Evolutionary conservation across 805 yeast species (phyloP).

Genomic region (Brettanomyces sp.): DNA sequence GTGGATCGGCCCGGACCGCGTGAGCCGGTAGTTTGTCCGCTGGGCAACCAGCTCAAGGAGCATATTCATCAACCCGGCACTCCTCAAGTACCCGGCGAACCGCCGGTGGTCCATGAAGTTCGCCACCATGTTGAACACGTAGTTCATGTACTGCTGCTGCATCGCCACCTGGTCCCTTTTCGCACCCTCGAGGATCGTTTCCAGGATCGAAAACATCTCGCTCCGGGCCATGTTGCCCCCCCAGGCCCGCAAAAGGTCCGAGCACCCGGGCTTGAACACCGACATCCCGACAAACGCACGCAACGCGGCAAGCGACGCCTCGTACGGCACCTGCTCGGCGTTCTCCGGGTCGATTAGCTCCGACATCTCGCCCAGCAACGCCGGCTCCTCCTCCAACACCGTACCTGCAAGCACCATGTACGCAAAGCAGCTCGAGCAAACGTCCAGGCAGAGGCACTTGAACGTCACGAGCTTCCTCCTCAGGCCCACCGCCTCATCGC

Average conservation of each 20-base stretch:
- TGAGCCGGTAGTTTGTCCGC: conserved; percentile 41
- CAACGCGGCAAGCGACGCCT: conserved; percentile 50
- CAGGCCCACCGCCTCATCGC: conserved; percentile 42
- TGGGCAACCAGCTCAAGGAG: conserved; percentile 52
- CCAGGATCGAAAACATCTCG: conserved; percentile 58
- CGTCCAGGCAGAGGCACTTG: conserved; percentile 61
- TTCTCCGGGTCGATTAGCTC: conserved; percentile 66
- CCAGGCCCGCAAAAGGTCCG: conserved; percentile 66
- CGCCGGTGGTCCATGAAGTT: conserved; percentile 49
- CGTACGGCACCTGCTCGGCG: conserved; percentile 32
- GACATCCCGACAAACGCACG: conserved; percentile 65
- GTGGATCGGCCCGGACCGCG: conserved; percentile 56
- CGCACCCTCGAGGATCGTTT: conserved; percentile 48
- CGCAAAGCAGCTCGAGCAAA: conserved; percentile 45
- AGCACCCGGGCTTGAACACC: conserved; percentile 56
- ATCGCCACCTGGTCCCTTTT: conserved; percentile 23
- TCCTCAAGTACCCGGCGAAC: conserved; percentile 45
- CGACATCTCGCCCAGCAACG: conserved; percentile 56
- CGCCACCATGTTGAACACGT: conserved; percentile 52
- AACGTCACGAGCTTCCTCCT: conserved; percentile 52
- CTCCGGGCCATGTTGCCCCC: conserved; percentile 90
- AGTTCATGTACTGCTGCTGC: conserved; percentile 22
- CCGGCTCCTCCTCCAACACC: conserved; percentile 65
- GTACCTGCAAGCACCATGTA: conserved; percentile 54
- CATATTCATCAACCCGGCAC: conserved; percentile 69